Evolutionary conservation across 2,329 filamentous ascomycete genomes (phyloP).

Genomic region (Gremmenia infestans): DNA sequence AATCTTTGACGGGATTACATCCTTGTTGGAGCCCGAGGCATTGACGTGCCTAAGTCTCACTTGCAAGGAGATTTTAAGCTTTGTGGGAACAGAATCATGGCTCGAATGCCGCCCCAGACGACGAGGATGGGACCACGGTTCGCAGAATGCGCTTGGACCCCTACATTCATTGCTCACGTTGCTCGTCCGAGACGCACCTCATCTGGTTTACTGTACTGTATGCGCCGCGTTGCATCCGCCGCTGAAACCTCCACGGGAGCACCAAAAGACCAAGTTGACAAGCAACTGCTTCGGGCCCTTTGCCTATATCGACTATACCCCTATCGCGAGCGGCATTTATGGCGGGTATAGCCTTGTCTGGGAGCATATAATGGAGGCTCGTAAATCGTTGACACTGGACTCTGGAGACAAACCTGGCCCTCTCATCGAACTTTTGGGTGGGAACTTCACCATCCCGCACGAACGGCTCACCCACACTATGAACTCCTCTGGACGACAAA

Average conservation of each 20-base stretch:
- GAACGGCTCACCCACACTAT: slow-evolving; percentile 2
- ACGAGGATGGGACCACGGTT: background rate
- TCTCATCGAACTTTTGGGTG: slow-evolving; percentile 2
- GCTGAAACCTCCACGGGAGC: slow-evolving; percentile 1
- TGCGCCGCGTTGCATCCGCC: slow-evolving; percentile 2
- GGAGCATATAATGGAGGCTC: background rate
- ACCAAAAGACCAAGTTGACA: slow-evolving; percentile 3
- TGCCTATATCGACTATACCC: background rate
- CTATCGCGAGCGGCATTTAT: background rate
- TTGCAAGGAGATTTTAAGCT: slow-evolving; percentile 2
- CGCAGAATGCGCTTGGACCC: background rate
- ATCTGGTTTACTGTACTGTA: background rate
- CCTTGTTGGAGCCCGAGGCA: background rate
- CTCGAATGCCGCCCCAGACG: slow-evolving; percentile 1
- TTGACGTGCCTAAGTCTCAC: slow-evolving; percentile 5
- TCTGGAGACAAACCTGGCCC: background rate
- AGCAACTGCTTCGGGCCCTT: slow-evolving; percentile 3
- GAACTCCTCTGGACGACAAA: slow-evolving; percentile 4
- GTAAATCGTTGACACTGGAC: background rate
- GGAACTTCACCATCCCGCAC: background rate
- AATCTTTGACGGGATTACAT: background rate
- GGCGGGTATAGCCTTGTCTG: slow-evolving; percentile 1
- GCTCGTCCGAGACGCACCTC: background rate
- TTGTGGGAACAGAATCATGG: slow-evolving; percentile 3
- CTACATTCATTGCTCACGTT: background rate